phyloP scores from a whole-genome alignment of 768 basidiomycete species.

The Pulveroboletus sp. region DNA sequence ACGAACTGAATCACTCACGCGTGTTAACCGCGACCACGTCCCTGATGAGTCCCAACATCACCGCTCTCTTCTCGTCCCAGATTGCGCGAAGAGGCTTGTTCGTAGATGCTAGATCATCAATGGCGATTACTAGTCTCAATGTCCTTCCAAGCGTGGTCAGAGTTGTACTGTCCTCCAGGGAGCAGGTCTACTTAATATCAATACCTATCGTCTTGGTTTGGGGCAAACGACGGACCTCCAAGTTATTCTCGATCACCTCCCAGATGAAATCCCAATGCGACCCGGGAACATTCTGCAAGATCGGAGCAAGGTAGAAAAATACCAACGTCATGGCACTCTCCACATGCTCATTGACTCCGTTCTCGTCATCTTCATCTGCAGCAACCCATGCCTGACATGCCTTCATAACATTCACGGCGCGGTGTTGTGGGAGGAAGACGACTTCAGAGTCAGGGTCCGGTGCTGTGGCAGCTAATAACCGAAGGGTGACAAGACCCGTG shows the following conservation, averaged over 20 bases:
- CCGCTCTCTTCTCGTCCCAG: conserved; percentile 58
- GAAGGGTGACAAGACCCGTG: conserved; percentile 64
- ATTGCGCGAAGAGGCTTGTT: conserved; percentile 69
- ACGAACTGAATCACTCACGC: conserved; percentile 37
- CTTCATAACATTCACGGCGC: conserved; percentile 85
- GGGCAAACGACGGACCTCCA: conserved; percentile 58
- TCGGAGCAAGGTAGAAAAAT: conserved; percentile 73
- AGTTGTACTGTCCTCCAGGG: conserved; percentile 51
- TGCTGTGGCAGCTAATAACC: conserved; percentile 65
- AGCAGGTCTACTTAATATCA: conserved; percentile 46
- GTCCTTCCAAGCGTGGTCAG: conserved; percentile 67
- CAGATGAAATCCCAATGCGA: conserved; percentile 92
- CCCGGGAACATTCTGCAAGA: conserved; percentile 82
- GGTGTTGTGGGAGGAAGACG: conserved; percentile 76
- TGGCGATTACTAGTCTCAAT: conserved; percentile 55
- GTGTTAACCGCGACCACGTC: conserved; percentile 51
- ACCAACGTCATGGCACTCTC: conserved; percentile 74
- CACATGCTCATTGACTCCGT: conserved; percentile 69
- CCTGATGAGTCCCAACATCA: conserved; percentile 53
- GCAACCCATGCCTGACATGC: conserved; percentile 80
- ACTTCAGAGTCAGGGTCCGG: conserved; percentile 77
- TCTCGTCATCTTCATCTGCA: conserved; percentile 46
- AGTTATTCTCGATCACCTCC: conserved; percentile 80
- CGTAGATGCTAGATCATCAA: conserved; percentile 64
- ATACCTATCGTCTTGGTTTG: neutral